Conservation (phyloP, 768 basidiomycete genomes). For the Rhodocollybia butyracea region DNA sequence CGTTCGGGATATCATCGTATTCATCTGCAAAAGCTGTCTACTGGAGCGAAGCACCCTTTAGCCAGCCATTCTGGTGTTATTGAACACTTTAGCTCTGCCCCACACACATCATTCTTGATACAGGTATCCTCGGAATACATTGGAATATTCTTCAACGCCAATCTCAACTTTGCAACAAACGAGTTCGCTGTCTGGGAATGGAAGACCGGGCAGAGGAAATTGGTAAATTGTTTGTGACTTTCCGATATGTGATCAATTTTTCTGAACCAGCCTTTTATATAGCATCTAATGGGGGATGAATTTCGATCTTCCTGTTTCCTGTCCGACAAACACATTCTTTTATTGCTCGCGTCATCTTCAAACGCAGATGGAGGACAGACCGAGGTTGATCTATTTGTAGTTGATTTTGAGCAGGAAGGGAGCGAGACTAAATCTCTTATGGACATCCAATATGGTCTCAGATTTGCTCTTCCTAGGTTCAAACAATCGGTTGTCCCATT, state of each 20-base stretch:
- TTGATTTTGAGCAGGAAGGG: constrained; percentile 36
- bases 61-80: constrained; percentile 34
- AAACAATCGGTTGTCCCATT: constrained; percentile 21
- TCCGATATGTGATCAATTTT: neutral
- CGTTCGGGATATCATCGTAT: constrained; percentile 25
- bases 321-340: constrained; percentile 35
- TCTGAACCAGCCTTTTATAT: neutral
- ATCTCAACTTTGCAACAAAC: constrained; percentile 22
- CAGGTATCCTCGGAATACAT: constrained; percentile 54
- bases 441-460: constrained; percentile 29
- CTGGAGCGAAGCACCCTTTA: constrained; percentile 43
- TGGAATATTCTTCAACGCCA: constrained; percentile 41
- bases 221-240: constrained; percentile 36
- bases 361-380: constrained; percentile 19
- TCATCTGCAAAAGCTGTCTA: constrained; percentile 44
- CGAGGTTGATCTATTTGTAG: constrained; percentile 29
- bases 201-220: constrained; percentile 48
- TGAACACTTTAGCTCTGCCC: constrained; percentile 20
- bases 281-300: constrained; percentile 27
- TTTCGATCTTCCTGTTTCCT: constrained; percentile 42
- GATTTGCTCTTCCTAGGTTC: constrained; percentile 41
- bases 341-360: constrained; percentile 25
- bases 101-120: constrained; percentile 39
- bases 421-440: constrained; percentile 24
- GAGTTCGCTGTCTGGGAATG: constrained; percentile 66